A percentile compares a stretch with the other conserved stretches of the same genome.
Conservation (phyloP, 441 rosid genomes). For the Pelargonium citronellum region DNA sequence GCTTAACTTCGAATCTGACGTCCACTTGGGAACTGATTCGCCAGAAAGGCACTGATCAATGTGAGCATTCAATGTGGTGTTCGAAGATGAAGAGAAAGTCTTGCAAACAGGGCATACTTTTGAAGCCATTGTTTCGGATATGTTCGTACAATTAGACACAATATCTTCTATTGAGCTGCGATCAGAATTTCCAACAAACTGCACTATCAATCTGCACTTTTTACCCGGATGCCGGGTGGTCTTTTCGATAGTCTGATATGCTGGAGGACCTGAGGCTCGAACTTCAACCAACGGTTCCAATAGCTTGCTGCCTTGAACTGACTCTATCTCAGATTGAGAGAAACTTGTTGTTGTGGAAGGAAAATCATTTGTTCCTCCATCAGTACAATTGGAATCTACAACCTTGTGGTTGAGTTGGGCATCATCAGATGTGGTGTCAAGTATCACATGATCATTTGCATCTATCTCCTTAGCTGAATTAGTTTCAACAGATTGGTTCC, state of each 20-base stretch:
- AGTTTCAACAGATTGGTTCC: constrained; percentile 29
- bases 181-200: constrained; percentile 56
- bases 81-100: constrained; percentile 87
- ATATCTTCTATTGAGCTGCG: constrained; percentile 61
- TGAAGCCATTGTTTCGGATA: constrained; percentile 77
- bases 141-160: constrained; percentile 45
- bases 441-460: constrained; percentile 16
- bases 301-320: constrained; percentile 32
- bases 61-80: constrained; percentile 97
- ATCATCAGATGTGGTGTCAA: constrained; percentile 28
- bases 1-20: constrained; percentile 48
- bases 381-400: constrained; percentile 28
- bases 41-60: constrained; percentile 90
- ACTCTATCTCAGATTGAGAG: constrained; percentile 49
- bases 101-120: constrained; percentile 98
- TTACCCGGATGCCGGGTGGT: constrained; percentile 37
- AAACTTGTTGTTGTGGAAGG: constrained; percentile 47
- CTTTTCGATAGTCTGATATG: constrained; percentile 32
- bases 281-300: constrained; percentile 33
- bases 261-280: constrained; percentile 31
- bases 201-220: constrained; percentile 70
- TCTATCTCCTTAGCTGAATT: constrained; percentile 15
- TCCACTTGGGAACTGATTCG: constrained; percentile 60
- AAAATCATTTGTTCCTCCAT: constrained; percentile 48
- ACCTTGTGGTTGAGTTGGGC: constrained; percentile 25